A percentile compares a stretch with the other conserved stretches of the same genome.
phyloP scores from a whole-genome alignment of 441 rosid genomes.

The Populus hybrid region DNA sequence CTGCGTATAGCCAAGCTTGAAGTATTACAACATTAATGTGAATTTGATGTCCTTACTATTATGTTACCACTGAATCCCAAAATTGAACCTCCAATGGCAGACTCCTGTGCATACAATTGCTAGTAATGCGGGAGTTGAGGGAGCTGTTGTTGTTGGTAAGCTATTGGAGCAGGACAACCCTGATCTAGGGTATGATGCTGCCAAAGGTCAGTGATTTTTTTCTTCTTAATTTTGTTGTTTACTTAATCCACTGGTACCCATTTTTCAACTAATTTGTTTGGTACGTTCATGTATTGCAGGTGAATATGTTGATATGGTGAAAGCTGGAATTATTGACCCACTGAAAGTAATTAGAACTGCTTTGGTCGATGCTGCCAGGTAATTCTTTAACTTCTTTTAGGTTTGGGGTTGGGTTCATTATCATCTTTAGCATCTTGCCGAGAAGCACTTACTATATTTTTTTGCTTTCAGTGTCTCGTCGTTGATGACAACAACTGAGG shows the following conservation, averaged over 20 bases:
- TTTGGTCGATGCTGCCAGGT: slow-evolving; percentile 92
- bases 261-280: not conserved
- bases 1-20: not conserved
- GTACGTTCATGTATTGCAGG: slow-evolving; percentile 30
- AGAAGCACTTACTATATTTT: not conserved
- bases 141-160: slow-evolving; percentile 89
- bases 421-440: not conserved
- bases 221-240: too few species aligned
- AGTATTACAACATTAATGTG: not conserved
- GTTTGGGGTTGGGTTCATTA: not conserved
- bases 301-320: slow-evolving; percentile 89
- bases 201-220: slow-evolving; percentile 54
- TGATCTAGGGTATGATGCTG: slow-evolving; percentile 88
- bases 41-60: not conserved
- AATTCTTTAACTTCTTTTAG: not conserved
- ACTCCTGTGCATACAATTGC: slow-evolving; percentile 76
- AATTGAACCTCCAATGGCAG: slow-evolving; percentile 33
- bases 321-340: slow-evolving; percentile 82
- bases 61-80: not conserved
- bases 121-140: slow-evolving; percentile 80
- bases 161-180: slow-evolving; percentile 77
- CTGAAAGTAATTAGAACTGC: slow-evolving; percentile 90
- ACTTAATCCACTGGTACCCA: too few species aligned
- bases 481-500: slow-evolving; percentile 87
- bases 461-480: slow-evolving; percentile 62